Evolutionary conservation across 441 rosid species (phyloP), one percentile per base, ranked within the genome.

Genomic region (Populus hybrid): DNA sequence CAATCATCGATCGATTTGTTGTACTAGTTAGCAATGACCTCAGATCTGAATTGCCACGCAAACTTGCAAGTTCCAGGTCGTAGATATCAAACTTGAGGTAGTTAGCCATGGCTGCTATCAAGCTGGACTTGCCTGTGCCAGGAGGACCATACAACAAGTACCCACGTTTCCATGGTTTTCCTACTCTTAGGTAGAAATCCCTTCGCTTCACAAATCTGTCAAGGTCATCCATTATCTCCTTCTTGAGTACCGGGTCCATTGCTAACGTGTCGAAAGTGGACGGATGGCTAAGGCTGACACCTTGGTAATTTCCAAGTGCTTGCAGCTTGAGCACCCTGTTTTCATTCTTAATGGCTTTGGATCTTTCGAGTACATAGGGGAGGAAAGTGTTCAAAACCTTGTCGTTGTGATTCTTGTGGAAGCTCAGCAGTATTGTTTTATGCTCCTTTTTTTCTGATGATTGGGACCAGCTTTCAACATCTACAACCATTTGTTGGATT

Each of bases 61-160:
- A 63, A 21, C 70, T 79, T 0, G 87, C 59, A 73, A 92, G 81
- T 73, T 94, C 93, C 46, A 92, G 71, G 80, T 94, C 93, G 66
- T 88, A 91, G 1, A 92, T 78, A 77, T 92, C 92, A n/a, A 89
- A 90, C 24, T 90, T 90, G 16, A 89, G 78, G 80, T 90, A 82
- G 77, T 92, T 92, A 0, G 94, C 97, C 84, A 92, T 90, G 11
- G 98, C 95, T 0, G 91, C 94, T n/a, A 92, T 82, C 87, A 94
- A 82, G 81, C 97, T 91, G 1, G 94, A 89, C 73, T 94, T 93
- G 10, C 97, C 94, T 0, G 96, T 91, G 10, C 92, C 98, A 0
- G 94, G 92, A 1, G 94, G 95, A 20, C 95, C 98, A 38, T 87
- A 86, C 69, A 93, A 77, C 82, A 93, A 82, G 68, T 79, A 82